Base-by-base conservation (phyloP, 768 basidiomycete genomes). In the Russula griseocarnosa region DNA sequence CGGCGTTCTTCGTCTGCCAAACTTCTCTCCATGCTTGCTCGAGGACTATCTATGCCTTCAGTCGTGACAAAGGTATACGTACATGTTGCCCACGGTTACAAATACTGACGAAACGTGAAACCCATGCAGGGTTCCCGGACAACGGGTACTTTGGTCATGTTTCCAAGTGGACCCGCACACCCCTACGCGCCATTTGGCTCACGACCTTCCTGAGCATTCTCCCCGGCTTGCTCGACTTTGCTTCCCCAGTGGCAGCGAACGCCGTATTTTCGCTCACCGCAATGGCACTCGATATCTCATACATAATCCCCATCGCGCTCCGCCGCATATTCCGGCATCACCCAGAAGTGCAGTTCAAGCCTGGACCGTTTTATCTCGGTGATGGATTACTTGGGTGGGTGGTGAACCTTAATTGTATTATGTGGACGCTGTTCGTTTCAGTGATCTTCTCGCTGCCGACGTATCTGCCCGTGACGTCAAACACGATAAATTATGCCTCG, bases 281-380 rank as follows among this genome's bases (percentile, higher is more conserved):
- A 13, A 88, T 91, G 75, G 86, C 86, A 5, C 80, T 88, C 42
- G 90, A 93, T 72, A 69, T 86, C 62, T 87, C 86, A 68, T 94
- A 94, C 71, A 83, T 92, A 69, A 88, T 92, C 64, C 92, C 91
- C 5, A 91, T 94, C 68, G 82, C 86, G 72, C 79, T 86, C 65
- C 83, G 90, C 47, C 79, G 90, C 34, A 71, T 85, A 32, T 90
- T 80, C 73, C 76, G 79, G 67, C 79, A 84, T 60, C 91, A 93
- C 70, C 88, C 89, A 0, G 90, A 93, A 54, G 91, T 94, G 42
- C 79, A 81, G 69, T 94, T 94, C 79, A 85, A 82, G 65, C 92
- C 92, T 5, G 92, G 92, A 13, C 91, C 92, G 7, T 92, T 93
- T 76, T 92, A 87, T 76, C 85, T 93, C 84, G 87, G 90, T 34